phyloP scores from a whole-genome alignment of 192 early-diverging fungal genomes.

The Coemansia sp. region DNA sequence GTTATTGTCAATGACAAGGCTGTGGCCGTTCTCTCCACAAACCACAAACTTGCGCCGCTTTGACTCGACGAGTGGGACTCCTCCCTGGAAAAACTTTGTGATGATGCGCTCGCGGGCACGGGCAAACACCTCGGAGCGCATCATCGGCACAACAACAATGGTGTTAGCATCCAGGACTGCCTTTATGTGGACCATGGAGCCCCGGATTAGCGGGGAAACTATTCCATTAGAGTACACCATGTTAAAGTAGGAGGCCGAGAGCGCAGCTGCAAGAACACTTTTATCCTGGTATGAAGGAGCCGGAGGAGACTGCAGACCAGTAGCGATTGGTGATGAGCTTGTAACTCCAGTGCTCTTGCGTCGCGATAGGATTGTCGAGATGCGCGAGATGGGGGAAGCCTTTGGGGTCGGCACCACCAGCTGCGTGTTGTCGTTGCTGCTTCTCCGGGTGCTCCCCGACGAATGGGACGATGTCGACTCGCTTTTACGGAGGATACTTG shows the following conservation, averaged over 20 bases:
- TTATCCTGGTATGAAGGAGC: background rate
- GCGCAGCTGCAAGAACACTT: slow-evolving; percentile 12
- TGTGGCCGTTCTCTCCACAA: slow-evolving; percentile 22
- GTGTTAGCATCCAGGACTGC: slow-evolving; percentile 35
- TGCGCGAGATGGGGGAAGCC: background rate
- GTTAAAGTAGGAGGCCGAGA: slow-evolving; percentile 36
- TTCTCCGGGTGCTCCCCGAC: slow-evolving; percentile 6
- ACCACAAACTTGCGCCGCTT: slow-evolving; percentile 36
- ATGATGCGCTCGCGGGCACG: slow-evolving; percentile 49
- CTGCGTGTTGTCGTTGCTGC: slow-evolving; percentile 10
- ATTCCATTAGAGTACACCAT: slow-evolving; percentile 17
- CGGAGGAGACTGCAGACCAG: background rate
- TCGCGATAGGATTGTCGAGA: background rate
- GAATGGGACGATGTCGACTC: background rate
- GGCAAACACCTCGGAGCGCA: slow-evolving; percentile 48
- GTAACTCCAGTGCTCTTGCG: background rate
- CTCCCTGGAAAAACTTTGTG: slow-evolving; percentile 47
- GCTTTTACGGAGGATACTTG: slow-evolving; percentile 34
- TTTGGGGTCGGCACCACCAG: background rate
- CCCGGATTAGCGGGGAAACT: slow-evolving; percentile 40
- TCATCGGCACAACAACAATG: slow-evolving; percentile 35
- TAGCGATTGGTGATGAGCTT: background rate
- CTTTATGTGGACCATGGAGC: slow-evolving; percentile 52
- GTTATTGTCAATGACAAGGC: slow-evolving; percentile 30
- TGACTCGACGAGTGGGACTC: slow-evolving; percentile 38